A percentile compares a stretch with the other conserved stretches of the same genome.
Conservation (phyloP, 257 asterid genomes). For the Ophiorrhiza pumila region DNA sequence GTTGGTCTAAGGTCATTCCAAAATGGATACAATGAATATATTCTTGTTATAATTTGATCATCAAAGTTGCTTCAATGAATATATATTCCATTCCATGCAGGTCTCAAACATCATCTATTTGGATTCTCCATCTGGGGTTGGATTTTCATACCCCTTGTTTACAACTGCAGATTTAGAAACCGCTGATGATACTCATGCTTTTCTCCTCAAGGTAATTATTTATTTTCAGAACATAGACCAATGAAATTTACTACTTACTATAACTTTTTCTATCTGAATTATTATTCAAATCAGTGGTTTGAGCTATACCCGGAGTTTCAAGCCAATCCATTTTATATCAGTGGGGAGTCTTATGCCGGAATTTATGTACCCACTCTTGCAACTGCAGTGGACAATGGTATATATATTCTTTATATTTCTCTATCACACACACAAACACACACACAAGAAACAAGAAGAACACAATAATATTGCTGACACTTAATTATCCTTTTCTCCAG, state of each 20-base stretch:
- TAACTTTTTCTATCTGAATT: not conserved
- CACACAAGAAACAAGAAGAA: not conserved
- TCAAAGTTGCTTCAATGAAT: no score
- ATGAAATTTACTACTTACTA: no score
- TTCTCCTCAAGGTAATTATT: constrained; percentile 51
- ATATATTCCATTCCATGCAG: no score
- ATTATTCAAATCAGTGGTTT: constrained; percentile 57
- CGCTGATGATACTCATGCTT: constrained; percentile 46
- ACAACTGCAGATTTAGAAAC: constrained; percentile 45
- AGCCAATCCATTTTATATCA: constrained; percentile 43
- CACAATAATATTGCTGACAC: no score
- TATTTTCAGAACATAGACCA: no score
- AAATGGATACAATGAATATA: no score
- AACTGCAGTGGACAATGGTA: constrained; percentile 41
- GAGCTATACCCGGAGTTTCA: constrained; percentile 45
- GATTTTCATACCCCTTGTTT: constrained; percentile 46
- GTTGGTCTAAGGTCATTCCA: constrained; percentile 72
- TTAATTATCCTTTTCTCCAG: constrained; percentile 27
- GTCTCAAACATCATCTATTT: constrained; percentile 51
- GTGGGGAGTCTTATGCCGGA: constrained; percentile 68
- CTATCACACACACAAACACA: not conserved
- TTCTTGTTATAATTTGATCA: no score
- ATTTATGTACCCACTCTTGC: constrained; percentile 61
- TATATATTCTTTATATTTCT: not conserved
- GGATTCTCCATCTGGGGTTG: constrained; percentile 66